Percentiles rank a stretch among this genome's conserved stretches.
Evolutionary conservation across 805 yeast species (phyloP).

Genomic region (Kazachstania martiniae): DNA sequence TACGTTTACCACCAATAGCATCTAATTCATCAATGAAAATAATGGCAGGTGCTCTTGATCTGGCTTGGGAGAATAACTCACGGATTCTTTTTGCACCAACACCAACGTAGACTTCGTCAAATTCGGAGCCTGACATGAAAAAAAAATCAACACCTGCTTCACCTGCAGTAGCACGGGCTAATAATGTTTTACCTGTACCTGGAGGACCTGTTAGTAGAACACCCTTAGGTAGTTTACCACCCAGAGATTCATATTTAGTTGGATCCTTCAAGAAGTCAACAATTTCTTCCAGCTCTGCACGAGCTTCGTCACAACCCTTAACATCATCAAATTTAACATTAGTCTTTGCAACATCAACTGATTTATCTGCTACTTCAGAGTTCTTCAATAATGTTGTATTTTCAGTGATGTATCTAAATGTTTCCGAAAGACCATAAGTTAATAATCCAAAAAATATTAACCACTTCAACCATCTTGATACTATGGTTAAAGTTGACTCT

Average conservation of each 20-base stretch:
- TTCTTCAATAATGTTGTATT: conserved; percentile 56
- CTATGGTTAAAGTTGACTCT: conserved; percentile 67
- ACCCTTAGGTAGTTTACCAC: conserved; percentile 97
- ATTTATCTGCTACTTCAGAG: conserved; percentile 61
- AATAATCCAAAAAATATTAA: conserved; percentile 68
- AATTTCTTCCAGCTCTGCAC: conserved; percentile 92
- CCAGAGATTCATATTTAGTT: conserved; percentile 87
- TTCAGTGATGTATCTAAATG: conserved; percentile 71
- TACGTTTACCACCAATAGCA: conserved; percentile 97
- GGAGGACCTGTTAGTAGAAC: conserved; percentile 96
- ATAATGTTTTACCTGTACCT: conserved; percentile 94
- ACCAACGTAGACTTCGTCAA: conserved; percentile 96
- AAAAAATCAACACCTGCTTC: conserved; percentile 98
- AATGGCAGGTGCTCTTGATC: conserved; percentile 93
- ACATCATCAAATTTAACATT: conserved; percentile 88
- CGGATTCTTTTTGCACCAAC: conserved; percentile 98
- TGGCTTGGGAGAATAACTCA: conserved; percentile 85
- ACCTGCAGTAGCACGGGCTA: conserved; percentile 97
- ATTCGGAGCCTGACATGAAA: conserved; percentile 97
- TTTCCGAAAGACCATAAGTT: conserved; percentile 72
- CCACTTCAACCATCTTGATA: conserved; percentile 86
- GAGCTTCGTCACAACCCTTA: conserved; percentile 96
- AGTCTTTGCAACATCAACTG: conserved; percentile 74
- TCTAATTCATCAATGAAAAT: conserved; percentile 96
- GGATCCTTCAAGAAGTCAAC: conserved; percentile 98